Evolutionary conservation across 1,284 basidiomycete species (phyloP).

Genomic region (Cutaneotrichosporon daszewskae): DNA sequence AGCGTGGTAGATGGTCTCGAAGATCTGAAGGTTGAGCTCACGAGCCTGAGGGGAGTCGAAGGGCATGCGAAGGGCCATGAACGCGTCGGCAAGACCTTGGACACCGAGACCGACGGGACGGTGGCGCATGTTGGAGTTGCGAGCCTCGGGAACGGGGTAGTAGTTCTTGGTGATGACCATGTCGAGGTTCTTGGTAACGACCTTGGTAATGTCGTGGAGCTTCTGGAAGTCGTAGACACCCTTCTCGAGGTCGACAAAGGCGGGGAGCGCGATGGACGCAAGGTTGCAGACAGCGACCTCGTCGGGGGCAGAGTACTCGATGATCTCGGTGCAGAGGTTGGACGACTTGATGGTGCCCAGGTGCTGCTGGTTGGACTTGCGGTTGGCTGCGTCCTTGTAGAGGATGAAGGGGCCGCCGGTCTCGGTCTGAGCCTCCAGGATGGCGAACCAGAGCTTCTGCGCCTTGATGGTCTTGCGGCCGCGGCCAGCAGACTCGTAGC

Average conservation of each 20-base stretch:
- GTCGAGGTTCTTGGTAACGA: slow-evolving; percentile 89
- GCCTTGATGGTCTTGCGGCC: slow-evolving; percentile 81
- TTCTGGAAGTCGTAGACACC: slow-evolving; percentile 81
- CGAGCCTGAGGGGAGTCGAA: slow-evolving; percentile 89
- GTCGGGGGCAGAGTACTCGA: slow-evolving; percentile 96
- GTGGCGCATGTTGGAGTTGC: slow-evolving; percentile 92
- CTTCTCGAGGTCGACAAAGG: slow-evolving; percentile 61
- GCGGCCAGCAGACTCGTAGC: slow-evolving; percentile 87
- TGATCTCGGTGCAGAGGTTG: slow-evolving; percentile 98
- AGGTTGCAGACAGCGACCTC: slow-evolving; percentile 99
- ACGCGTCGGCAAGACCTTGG: slow-evolving; percentile 95
- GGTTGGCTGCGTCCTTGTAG: slow-evolving; percentile 90
- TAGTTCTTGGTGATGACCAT: slow-evolving; percentile 46
- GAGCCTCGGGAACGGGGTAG: slow-evolving; percentile 89
- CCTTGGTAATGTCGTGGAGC: slow-evolving; percentile 89
- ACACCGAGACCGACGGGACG: slow-evolving; percentile 97
- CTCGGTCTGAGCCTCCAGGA: slow-evolving; percentile 95
- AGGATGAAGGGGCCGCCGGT: slow-evolving; percentile 98
- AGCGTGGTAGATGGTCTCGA: slow-evolving; percentile 98
- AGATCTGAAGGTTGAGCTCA: slow-evolving; percentile 89
- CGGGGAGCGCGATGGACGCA: slow-evolving; percentile 91
- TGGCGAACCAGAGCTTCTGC: slow-evolving; percentile 98
- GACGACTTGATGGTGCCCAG: slow-evolving; percentile 99
- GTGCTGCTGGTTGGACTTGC: slow-evolving; percentile 97
- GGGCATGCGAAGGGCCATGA: slow-evolving; percentile 94